Percentiles rank a stretch among this genome's conserved stretches.
phyloP scores from a whole-genome alignment of 495 filamentous ascomycete genomes.

The Filosporella fistucella region DNA sequence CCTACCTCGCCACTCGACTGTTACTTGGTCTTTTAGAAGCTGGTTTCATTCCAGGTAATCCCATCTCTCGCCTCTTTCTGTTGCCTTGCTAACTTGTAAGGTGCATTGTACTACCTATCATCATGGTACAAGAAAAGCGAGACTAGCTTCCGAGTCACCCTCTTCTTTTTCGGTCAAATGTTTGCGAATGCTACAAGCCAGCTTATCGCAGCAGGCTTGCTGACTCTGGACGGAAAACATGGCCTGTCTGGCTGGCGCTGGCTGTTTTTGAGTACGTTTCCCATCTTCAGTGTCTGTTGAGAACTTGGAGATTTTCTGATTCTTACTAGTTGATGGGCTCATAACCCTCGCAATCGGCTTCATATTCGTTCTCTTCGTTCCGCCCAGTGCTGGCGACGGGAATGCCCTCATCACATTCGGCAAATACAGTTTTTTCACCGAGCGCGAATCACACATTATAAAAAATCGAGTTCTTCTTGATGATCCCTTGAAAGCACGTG shows the following conservation, averaged over 20 bases:
- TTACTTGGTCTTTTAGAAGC: conserved; percentile 82
- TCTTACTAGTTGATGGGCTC: background rate
- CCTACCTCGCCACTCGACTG: conserved; percentile 75
- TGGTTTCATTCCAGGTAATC: conserved; percentile 87
- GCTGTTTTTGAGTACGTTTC: conserved; percentile 46
- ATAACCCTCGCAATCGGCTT: background rate
- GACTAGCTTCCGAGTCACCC: conserved; percentile 78
- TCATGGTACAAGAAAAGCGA: conserved; percentile 65
- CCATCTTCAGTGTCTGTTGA: conserved; percentile 28
- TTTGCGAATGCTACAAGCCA: background rate
- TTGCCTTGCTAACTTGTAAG: too few relatives aligned
- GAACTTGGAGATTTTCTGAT: too few relatives aligned
- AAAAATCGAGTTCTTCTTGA: background rate
- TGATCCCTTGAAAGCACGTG: background rate
- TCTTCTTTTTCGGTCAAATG: conserved; percentile 62
- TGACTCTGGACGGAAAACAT: conserved; percentile 43
- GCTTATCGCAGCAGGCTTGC: conserved; percentile 46
- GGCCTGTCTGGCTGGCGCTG: conserved; percentile 57
- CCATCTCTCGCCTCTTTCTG: too few relatives aligned
- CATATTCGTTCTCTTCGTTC: too few relatives aligned
- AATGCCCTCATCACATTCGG: too few relatives aligned
- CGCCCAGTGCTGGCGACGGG: too few relatives aligned
- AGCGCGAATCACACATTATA: background rate
- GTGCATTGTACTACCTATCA: conserved; percentile 65
- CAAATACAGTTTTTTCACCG: too few relatives aligned